Conservation (phyloP, 192 early-diverging fungal genomes). For the Mortierella antarctica region DNA sequence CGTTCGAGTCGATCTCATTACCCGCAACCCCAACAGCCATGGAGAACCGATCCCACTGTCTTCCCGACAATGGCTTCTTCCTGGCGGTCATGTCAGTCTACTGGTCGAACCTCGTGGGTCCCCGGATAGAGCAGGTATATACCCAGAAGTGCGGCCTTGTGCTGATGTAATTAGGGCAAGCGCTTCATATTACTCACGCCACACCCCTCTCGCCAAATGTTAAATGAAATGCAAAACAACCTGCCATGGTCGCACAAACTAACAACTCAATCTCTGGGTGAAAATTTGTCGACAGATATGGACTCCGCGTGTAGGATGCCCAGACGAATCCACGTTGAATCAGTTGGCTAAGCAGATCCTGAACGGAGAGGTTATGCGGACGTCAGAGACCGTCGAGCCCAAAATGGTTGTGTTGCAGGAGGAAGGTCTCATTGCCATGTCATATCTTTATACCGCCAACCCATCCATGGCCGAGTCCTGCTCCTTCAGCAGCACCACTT, state of each 20-base stretch:
- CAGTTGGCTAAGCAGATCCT: constrained; percentile 61
- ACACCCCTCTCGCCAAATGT: not conserved
- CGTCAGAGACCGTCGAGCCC: constrained; percentile 51
- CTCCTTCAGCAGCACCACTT: constrained; percentile 37
- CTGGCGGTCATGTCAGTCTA: constrained; percentile 61
- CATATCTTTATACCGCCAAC: constrained; percentile 42
- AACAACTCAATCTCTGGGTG: not conserved
- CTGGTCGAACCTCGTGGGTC: constrained; percentile 67
- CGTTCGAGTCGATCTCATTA: constrained; percentile 44
- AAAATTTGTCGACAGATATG: constrained; percentile 22
- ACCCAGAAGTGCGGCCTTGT: constrained; percentile 7
- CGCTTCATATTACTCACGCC: constrained; percentile 2
- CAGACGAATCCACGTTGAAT: constrained; percentile 48
- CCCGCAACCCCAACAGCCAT: constrained; percentile 46
- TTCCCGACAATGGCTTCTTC: constrained; percentile 65
- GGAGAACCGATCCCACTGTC: constrained; percentile 38
- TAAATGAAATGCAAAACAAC: constrained; percentile 20
- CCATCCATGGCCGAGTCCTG: constrained; percentile 35
- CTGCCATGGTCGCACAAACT: constrained; percentile 21
- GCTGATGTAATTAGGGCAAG: constrained; percentile 30
- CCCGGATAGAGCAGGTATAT: constrained; percentile 60
- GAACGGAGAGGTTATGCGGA: constrained; percentile 63
- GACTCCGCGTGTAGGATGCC: constrained; percentile 46
- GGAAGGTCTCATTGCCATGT: constrained; percentile 54
- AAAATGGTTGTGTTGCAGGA: constrained; percentile 62